These are phyloP conservation scores for Gyromitra esculenta DNA, from an alignment of 2,329 filamentous ascomycete genomes.

Conservation along the genomic window DNA sequence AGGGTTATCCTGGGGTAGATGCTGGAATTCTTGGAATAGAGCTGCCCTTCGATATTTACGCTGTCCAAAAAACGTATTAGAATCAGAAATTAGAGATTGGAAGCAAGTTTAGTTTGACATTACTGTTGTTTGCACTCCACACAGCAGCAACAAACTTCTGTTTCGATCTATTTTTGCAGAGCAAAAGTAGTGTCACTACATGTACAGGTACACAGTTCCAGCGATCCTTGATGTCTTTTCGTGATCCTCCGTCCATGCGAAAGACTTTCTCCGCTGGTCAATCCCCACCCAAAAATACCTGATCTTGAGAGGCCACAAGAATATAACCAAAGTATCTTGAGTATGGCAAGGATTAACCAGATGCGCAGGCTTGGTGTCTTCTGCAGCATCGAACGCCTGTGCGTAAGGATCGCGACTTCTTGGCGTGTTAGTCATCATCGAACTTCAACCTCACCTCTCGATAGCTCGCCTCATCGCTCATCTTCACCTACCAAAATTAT, in stretches of 20 bases:
- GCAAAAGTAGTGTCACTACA: too few relatives aligned
- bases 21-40: too few relatives aligned
- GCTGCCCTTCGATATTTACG: too few relatives aligned
- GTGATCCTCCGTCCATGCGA: background rate
- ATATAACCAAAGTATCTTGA: background rate
- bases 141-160: too few relatives aligned
- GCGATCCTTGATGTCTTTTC: background rate
- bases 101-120: too few relatives aligned
- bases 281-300: background rate
- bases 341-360: conserved; percentile 2
- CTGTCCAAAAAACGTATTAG: too few relatives aligned
- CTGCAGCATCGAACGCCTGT: background rate
- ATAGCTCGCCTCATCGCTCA: conserved; percentile 26
- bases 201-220: background rate
- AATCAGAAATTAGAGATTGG: too few relatives aligned
- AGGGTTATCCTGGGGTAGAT: too few relatives aligned
- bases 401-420: conserved; percentile 33
- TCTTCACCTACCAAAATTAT: conserved; percentile 30
- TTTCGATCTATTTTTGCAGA: too few relatives aligned
- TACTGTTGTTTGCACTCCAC: too few relatives aligned
- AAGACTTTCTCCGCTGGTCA: background rate
- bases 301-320: background rate
- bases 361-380: conserved; percentile 11
- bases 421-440: conserved; percentile 44
- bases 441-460: conserved; percentile 47